Evolutionary conservation across 2,329 filamentous ascomycete species (phyloP), one percentile per base, ranked within the genome.

Genomic region (Xylaria sp.): DNA sequence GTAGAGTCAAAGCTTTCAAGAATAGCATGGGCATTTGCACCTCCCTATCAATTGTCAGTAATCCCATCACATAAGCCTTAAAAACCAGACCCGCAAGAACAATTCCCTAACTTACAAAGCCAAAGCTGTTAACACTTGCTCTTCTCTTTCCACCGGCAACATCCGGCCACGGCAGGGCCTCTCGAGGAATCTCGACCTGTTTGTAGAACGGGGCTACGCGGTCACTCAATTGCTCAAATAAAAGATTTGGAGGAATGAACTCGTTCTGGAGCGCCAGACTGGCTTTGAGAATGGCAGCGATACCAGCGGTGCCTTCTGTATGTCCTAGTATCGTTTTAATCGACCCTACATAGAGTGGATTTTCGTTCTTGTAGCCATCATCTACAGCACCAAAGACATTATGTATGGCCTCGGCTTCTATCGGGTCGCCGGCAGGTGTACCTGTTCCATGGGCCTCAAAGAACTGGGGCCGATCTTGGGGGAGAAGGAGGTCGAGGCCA

Each of bases 271-370:
- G 2, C 4, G 65, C 60, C 23, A 63, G 30, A 30, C 28, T 45
- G 10, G 53, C 53, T 28, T 67, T 67, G 9, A 67, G 30, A 1
- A 67, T n/a, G 4, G 36, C 60, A 3, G 65, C 65, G 9, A 67
- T 28, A 2, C 65, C 65, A 12, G 65, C 59, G 0, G 65, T 50
- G 9, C 65, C 60, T 63, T 67, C 65, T 5, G 65, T 59, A n/a
- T 67, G 65, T 1, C 65, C 65, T 13, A 67, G 7, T 13, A 67
- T 25, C 15, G 65, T 67, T 34, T 67, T 67, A 8, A 63, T 39
- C 9, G 39, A 50, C 4, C 64, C 64, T 3, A 63, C 64, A 28
- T 39, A 62, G 10, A 66, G 56, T 34, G 57, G 39, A 18, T 57
- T 36, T 23, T n/a, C 23, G 25, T 20, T 13, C 8, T 13, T 30